Evolutionary conservation across 805 yeast species (phyloP).

Genomic region (Candida schatavii): DNA sequence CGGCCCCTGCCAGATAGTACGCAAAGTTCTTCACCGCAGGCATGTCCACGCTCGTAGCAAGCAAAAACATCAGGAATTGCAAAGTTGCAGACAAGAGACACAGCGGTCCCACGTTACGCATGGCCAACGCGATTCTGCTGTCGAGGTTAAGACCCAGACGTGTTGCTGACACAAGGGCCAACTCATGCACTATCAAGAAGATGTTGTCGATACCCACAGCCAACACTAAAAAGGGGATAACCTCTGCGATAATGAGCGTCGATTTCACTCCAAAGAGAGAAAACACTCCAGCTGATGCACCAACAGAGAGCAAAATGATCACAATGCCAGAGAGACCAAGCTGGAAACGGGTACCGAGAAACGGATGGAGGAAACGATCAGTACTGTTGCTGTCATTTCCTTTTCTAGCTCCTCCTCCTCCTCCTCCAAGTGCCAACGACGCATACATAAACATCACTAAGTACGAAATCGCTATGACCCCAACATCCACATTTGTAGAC

Average conservation of each 20-base stretch:
- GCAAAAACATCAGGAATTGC: constrained; percentile 73
- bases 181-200: constrained; percentile 79
- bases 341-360: constrained; percentile 59
- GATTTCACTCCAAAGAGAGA: constrained; percentile 76
- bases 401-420: constrained; percentile 20
- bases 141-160: constrained; percentile 37
- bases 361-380: too few relatives aligned
- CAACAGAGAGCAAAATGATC: constrained; percentile 77
- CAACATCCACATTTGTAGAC: constrained; percentile 75
- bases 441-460: constrained; percentile 86
- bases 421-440: constrained; percentile 70
- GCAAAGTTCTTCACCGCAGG: constrained; percentile 97
- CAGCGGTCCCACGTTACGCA: constrained; percentile 82
- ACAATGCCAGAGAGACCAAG: constrained; percentile 82
- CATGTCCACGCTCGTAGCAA: constrained; percentile 84
- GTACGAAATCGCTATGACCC: constrained; percentile 71
- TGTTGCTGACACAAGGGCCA: constrained; percentile 17
- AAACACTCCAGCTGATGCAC: constrained; percentile 79
- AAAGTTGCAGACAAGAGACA: constrained; percentile 73
- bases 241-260: constrained; percentile 92
- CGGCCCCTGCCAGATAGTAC: constrained; percentile 82
- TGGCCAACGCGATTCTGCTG: constrained; percentile 58
- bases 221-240: constrained; percentile 85
- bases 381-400: constrained; percentile 24
- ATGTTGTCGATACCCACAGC: constrained; percentile 98